phyloP scores from a whole-genome alignment of 495 filamentous ascomycete species.

The Lasiosphaeria miniovina region DNA sequence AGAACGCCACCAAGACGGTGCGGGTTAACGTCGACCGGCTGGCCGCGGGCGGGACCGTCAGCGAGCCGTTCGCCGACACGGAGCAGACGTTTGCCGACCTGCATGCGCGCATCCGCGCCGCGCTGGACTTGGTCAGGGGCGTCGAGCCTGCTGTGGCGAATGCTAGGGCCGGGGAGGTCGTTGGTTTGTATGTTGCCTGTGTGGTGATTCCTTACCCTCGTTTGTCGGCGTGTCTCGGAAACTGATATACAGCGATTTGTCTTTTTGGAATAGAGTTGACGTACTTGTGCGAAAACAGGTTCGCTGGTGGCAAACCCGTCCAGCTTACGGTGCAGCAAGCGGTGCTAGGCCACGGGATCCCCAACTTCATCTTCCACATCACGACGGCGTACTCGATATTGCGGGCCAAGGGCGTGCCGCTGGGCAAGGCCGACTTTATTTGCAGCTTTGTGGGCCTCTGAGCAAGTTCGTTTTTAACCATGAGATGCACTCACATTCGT shows the following conservation, averaged over 20 bases:
- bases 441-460: neutral
- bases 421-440: constrained; percentile 54
- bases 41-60: constrained; percentile 23
- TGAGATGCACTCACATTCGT: no score
- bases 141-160: constrained; percentile 20
- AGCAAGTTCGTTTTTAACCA: neutral
- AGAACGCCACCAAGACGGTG: constrained; percentile 32
- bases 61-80: constrained; percentile 32
- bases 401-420: constrained; percentile 51
- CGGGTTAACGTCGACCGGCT: constrained; percentile 41
- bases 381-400: constrained; percentile 55
- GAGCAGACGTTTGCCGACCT: constrained; percentile 42
- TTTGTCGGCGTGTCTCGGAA: no score
- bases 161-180: neutral
- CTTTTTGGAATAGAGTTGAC: constrained; percentile 30
- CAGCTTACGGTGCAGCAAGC: neutral
- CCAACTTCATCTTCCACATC: constrained; percentile 62
- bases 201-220: neutral
- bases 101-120: constrained; percentile 38
- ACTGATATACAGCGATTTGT: neutral
- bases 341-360: constrained; percentile 39
- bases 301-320: constrained; percentile 35
- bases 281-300: constrained; percentile 26
- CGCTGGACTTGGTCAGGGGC: constrained; percentile 29
- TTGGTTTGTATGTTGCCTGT: neutral